Evolutionary conservation across 495 filamentous ascomycete species (phyloP), one percentile per base, ranked within the genome.

Genomic region (Talaromyces nanjingensis): DNA sequence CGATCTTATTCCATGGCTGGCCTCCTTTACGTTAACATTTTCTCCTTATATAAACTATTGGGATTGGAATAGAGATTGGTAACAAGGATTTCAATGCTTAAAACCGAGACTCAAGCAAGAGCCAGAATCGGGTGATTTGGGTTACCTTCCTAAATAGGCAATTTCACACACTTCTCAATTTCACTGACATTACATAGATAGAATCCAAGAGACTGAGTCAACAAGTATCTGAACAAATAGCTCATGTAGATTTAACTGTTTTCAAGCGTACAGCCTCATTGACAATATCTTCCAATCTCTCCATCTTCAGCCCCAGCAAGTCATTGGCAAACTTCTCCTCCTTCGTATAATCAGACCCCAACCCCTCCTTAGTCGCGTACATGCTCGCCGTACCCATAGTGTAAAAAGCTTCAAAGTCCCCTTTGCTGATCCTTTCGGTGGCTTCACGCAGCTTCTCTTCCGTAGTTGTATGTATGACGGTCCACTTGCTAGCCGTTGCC

Each of bases 401-500:
- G 52, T 71, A 65, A 0, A 73, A 68, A n/a, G 71, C 74, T 22
- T 58, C 66, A 42, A 72, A 77, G 64, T 82, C 75, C 4, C 76
- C 74, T 6, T 68, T 73, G 4, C 55, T 31, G 16, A 82, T 63
- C 59, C 75, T 76, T 64, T 74, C 66, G 0, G 47, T 56, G 1
- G 65, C 79, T 9, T 65, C 64, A 45, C 59, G 63, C 16, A 74
- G 66, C 33, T 75, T 42, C 45, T 72, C 67, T 6, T 72, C 71
- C 0, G 72, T 71, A 2, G 69, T 76, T 11, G 70, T 73, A 2
- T 73, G 60, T 20, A 64, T 68, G 3, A 81, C 66, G 0, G 66
- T 70, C 79, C 78, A 84, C 52, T 73, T 73, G 58, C 67, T 63
- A 7, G 72, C 75, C 1, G 77, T 77, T 3, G 67, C 69, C 20